Evolutionary conservation across 139 green algal genomes (phyloP).

Genomic region (Volvox africanus): DNA sequence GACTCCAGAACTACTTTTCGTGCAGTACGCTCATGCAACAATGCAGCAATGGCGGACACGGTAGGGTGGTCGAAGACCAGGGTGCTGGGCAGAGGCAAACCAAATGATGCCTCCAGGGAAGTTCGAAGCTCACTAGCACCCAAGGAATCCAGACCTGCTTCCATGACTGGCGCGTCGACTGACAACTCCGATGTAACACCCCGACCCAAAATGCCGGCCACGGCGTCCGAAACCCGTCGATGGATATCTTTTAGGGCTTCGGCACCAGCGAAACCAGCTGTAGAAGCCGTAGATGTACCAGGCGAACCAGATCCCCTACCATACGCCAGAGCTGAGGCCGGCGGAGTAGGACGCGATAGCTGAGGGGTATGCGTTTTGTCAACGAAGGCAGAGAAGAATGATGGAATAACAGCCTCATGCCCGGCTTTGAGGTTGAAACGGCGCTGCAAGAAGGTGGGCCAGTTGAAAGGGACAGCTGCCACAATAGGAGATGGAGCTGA

Average conservation of each 20-base stretch:
- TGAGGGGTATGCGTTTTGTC: not conserved
- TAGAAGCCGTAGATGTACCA: not conserved
- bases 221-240: conserved; percentile 1
- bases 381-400: conserved; percentile 1
- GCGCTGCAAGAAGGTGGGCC: conserved; percentile 32
- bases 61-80: conserved; percentile 74
- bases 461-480: conserved; percentile 52
- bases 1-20: not conserved
- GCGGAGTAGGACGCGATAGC: not conserved
- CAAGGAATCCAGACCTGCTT: conserved; percentile 83
- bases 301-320: not conserved
- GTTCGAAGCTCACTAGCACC: conserved; percentile 83
- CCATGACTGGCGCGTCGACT: conserved; percentile 78
- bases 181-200: conserved; percentile 32
- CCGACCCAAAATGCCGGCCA: conserved; percentile 63
- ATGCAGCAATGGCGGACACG: not conserved
- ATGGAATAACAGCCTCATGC: not conserved
- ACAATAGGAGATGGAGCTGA: not conserved
- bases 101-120: conserved; percentile 58
- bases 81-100: conserved; percentile 65
- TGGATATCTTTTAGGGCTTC: not conserved
- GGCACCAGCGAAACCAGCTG: too few relatives aligned
- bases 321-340: not conserved
- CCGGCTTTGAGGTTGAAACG: not conserved
- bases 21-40: conserved; percentile 1